These are phyloP conservation scores for Cystofilobasidium capitatum DNA, from an alignment of 768 basidiomycete species.

Conservation along the genomic window DNA sequence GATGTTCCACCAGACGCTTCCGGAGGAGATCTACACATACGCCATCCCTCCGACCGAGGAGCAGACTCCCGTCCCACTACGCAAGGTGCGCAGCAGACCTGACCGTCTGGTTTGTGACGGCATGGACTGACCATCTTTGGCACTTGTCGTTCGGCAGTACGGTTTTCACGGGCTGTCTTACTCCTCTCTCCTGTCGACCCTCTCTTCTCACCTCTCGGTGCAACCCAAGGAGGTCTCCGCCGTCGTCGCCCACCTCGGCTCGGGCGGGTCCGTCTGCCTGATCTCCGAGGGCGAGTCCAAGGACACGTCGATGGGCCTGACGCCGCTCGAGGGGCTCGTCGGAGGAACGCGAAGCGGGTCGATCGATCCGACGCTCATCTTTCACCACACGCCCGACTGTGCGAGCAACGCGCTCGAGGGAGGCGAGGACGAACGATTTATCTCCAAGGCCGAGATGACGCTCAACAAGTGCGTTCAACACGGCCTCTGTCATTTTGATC, in stretches of 20 bases:
- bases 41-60: slow-evolving; percentile 52
- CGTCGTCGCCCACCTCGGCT: slow-evolving; percentile 77
- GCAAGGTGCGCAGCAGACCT: slow-evolving; percentile 45
- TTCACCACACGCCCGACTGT: slow-evolving; percentile 60
- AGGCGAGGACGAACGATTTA: slow-evolving; percentile 49
- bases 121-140: neutral
- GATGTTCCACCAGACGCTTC: slow-evolving; percentile 65
- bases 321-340: slow-evolving; percentile 71
- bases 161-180: slow-evolving; percentile 70
- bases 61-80: slow-evolving; percentile 56
- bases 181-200: slow-evolving; percentile 55
- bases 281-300: slow-evolving; percentile 62
- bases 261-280: slow-evolving; percentile 76
- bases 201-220: slow-evolving; percentile 54
- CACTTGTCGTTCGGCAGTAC: slow-evolving; percentile 43
- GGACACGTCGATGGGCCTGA: slow-evolving; percentile 81
- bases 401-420: slow-evolving; percentile 37
- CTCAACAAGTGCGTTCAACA: slow-evolving; percentile 40
- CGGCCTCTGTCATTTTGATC: neutral
- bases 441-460: slow-evolving; percentile 42
- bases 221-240: slow-evolving; percentile 52
- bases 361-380: slow-evolving; percentile 76
- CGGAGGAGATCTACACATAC: slow-evolving; percentile 65
- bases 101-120: no score
- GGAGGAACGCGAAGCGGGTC: slow-evolving; percentile 78